phyloP scores from a whole-genome alignment of 345 rosid species.

The Linum usitatissimum region DNA sequence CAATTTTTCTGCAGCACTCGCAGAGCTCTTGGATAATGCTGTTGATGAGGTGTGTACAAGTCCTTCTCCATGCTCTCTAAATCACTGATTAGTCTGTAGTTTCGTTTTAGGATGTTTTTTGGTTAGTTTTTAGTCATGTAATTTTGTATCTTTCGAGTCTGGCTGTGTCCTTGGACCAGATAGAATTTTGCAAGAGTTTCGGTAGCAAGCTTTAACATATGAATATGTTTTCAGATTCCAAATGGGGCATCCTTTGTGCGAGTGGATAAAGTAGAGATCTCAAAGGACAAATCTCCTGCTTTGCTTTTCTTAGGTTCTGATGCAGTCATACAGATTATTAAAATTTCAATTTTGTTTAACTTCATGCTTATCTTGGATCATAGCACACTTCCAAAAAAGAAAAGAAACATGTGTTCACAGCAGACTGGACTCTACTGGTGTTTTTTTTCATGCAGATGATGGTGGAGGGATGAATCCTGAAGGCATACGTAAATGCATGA shows the following conservation, averaged over 20 bases:
- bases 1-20: constrained; percentile 54
- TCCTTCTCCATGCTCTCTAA: neutral
- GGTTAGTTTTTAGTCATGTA: neutral
- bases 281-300: constrained; percentile 77
- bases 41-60: constrained; percentile 65
- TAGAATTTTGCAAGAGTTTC: neutral
- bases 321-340: constrained; percentile 4
- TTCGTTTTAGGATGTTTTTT: neutral
- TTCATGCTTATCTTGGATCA: neutral
- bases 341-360: neutral
- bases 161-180: neutral
- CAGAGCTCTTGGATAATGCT: constrained; percentile 92
- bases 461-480: constrained; percentile 94
- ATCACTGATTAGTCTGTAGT: neutral
- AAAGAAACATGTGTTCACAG: neutral
- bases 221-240: constrained; percentile 41
- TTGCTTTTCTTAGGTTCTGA: constrained; percentile 58
- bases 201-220: neutral
- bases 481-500: constrained; percentile 78
- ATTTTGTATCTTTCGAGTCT: neutral
- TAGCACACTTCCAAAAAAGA: neutral
- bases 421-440: neutral
- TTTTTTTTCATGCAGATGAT: constrained; percentile 48
- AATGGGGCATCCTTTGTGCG: constrained; percentile 80
- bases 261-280: constrained; percentile 63